phyloP scores from a whole-genome alignment of 495 filamentous ascomycete genomes.

The Talaromyces adpressus region DNA sequence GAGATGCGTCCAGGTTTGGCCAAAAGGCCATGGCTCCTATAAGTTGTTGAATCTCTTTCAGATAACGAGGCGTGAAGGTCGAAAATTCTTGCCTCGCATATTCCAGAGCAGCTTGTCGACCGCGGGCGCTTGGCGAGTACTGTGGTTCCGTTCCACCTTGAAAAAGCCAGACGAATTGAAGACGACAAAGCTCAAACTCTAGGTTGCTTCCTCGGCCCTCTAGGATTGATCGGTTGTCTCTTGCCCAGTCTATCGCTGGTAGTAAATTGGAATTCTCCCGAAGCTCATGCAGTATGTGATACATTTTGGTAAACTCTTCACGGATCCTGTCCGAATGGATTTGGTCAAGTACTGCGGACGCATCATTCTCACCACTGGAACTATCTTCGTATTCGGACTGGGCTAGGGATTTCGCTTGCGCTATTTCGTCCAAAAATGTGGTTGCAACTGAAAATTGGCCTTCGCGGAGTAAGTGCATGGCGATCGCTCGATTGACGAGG shows the following conservation, averaged over 20 bases:
- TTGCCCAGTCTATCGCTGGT: constrained; percentile 84
- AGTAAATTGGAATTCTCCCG: constrained; percentile 59
- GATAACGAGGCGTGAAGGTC: constrained; percentile 61
- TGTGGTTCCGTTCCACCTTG: constrained; percentile 30
- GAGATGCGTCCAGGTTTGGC: constrained; percentile 59
- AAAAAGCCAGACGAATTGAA: constrained; percentile 85
- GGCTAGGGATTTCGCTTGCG: constrained; percentile 26
- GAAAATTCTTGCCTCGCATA: constrained; percentile 66
- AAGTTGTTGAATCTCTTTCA: constrained; percentile 69
- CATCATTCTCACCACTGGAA: constrained; percentile 10
- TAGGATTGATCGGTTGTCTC: constrained; percentile 57
- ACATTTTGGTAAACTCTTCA: constrained; percentile 79
- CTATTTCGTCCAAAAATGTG: constrained; percentile 65
- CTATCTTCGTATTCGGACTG: constrained; percentile 11
- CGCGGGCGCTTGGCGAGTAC: constrained; percentile 16
- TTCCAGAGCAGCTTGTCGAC: constrained; percentile 52
- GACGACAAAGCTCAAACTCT: constrained; percentile 83
- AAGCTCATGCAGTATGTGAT: constrained; percentile 74
- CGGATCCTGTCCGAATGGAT: constrained; percentile 63
- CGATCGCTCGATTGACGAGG: constrained; percentile 85
- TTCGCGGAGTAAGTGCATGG: constrained; percentile 92
- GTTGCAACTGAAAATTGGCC: constrained; percentile 84
- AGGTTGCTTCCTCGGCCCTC: constrained; percentile 84
- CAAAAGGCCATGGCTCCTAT: constrained; percentile 68
- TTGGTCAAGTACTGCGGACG: constrained; percentile 32